Percentiles rank a stretch among this genome's conserved stretches.
Evolutionary conservation across 345 rosid species (phyloP).

Genomic region (Bruguiera gymnorhiza): DNA sequence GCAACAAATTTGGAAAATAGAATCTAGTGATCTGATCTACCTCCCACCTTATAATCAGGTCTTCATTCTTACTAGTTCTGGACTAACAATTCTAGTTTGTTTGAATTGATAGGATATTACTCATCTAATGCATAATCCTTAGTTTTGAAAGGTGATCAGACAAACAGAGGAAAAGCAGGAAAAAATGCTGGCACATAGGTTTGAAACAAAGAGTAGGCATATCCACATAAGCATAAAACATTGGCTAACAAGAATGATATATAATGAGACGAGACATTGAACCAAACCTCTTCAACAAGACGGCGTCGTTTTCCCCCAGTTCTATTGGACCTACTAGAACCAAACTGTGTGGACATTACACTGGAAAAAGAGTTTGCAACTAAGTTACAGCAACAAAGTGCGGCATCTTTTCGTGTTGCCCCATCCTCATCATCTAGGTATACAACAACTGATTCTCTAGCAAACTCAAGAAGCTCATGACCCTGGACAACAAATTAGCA

Average conservation of each 20-base stretch:
- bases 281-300: slow-evolving; percentile 83
- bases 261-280: not conserved
- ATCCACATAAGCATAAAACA: not conserved
- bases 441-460: slow-evolving; percentile 76
- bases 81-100: not conserved
- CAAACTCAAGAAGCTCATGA: slow-evolving; percentile 82
- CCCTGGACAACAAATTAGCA: slow-evolving; percentile 31
- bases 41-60: not conserved
- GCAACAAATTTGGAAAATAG: not conserved
- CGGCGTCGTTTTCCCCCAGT: slow-evolving; percentile 74
- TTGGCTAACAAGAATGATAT: not conserved
- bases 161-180: not conserved
- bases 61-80: too few relatives aligned
- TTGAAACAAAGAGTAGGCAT: not conserved
- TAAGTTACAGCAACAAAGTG: slow-evolving; percentile 86
- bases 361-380: slow-evolving; percentile 80
- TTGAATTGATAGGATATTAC: not conserved
- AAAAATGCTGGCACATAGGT: not conserved
- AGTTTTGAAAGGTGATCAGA: not conserved
- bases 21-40: not conserved
- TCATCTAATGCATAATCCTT: not conserved
- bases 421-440: slow-evolving; percentile 97
- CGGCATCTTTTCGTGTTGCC: slow-evolving; percentile 82
- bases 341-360: slow-evolving; percentile 44
- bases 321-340: slow-evolving; percentile 69